Evolutionary conservation across 2,329 filamentous ascomycete species (phyloP).

Genomic region (Phialocephala subalpina): DNA sequence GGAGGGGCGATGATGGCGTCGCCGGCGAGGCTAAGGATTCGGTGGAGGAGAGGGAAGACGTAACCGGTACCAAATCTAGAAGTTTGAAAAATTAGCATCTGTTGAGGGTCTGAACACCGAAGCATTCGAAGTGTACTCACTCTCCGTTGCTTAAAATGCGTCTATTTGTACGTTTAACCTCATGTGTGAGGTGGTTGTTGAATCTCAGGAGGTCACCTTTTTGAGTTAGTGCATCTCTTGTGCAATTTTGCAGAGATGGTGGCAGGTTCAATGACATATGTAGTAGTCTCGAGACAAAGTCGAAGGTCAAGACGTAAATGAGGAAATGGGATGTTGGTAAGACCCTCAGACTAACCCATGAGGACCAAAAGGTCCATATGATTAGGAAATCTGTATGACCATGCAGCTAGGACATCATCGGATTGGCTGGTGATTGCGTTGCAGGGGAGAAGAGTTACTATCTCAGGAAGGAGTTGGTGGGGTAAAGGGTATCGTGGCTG

Average conservation of each 20-base stretch:
- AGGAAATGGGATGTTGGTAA: background rate
- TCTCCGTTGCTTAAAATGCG: constrained; percentile 18
- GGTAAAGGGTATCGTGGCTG: constrained; percentile 3
- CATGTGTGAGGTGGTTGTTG: constrained; percentile 12
- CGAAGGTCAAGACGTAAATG: background rate
- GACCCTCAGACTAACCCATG: background rate
- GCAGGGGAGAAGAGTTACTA: background rate
- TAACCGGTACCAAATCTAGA: constrained; percentile 13
- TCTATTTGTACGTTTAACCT: constrained; percentile 12
- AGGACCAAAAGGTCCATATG: background rate
- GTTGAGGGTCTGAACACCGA: background rate
- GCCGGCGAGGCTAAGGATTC: constrained; percentile 9
- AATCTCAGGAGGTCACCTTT: constrained; percentile 16
- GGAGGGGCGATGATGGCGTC: background rate
- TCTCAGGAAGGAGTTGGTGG: background rate
- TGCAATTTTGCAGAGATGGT: background rate
- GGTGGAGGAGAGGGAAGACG: constrained; percentile 20
- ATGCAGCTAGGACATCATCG: background rate
- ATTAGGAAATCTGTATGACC: background rate
- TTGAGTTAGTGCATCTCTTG: background rate
- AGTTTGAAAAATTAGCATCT: background rate
- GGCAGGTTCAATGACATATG: background rate
- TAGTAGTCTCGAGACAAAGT: background rate
- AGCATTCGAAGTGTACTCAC: background rate
- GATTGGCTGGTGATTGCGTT: background rate